Conservation (phyloP, 805 yeast genomes). For the Komagataella phaffii region DNA sequence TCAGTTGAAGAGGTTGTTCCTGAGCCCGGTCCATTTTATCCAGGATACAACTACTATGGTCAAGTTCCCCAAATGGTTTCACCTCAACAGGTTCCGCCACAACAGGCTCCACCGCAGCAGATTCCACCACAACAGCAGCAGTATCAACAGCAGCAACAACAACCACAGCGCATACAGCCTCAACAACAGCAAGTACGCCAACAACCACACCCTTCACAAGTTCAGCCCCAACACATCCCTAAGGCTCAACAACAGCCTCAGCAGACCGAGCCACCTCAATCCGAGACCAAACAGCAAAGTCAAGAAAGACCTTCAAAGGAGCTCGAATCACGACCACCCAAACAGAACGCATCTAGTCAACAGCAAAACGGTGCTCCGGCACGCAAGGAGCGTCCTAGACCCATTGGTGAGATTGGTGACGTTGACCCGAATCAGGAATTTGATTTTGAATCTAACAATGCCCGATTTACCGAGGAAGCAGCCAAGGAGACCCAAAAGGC, state of each 20-base stretch:
- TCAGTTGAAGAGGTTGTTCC: constrained; percentile 54
- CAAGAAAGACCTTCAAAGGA: constrained; percentile 8
- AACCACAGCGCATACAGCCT: constrained; percentile 9
- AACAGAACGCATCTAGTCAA: background rate
- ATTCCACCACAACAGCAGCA: constrained; percentile 5
- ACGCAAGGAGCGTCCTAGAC: background rate
- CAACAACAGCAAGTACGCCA: constrained; percentile 9
- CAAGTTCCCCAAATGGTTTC: background rate
- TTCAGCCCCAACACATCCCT: constrained; percentile 2
- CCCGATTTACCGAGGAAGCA: constrained; percentile 46
- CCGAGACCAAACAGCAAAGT: background rate
- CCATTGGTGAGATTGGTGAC: background rate
- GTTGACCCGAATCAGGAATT: constrained; percentile 27
- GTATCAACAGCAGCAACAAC: constrained; percentile 7
- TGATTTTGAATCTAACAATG: constrained; percentile 66
- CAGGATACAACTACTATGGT: constrained; percentile 14
- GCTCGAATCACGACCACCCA: constrained; percentile 8
- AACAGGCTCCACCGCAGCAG: constrained; percentile 7
- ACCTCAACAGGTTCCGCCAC: constrained; percentile 1
- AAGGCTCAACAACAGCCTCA: constrained; percentile 3
- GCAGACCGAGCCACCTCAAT: background rate
- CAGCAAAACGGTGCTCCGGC: background rate
- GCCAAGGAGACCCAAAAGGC: constrained; percentile 15
- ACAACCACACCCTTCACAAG: constrained; percentile 8
- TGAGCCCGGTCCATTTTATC: constrained; percentile 22